These are phyloP conservation scores for Phytophthora pistaciae DNA, from an alignment of 352 stramenopile species.

Conservation along the genomic window DNA sequence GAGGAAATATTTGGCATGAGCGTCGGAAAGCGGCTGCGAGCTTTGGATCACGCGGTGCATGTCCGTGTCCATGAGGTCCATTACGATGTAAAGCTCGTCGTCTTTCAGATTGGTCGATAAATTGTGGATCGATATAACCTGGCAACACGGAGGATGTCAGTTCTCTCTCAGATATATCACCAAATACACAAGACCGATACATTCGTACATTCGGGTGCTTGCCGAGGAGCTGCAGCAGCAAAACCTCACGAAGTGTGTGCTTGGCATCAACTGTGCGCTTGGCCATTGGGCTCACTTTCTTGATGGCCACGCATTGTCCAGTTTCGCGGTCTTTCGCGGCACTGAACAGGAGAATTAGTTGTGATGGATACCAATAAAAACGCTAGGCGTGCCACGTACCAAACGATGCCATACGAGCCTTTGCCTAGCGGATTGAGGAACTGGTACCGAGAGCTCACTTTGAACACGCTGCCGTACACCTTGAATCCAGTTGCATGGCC, in stretches of 20 bases:
- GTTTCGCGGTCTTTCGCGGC: conserved; percentile 81
- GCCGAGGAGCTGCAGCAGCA: conserved; percentile 89
- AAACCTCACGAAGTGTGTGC: conserved; percentile 89
- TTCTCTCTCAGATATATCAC: not conserved
- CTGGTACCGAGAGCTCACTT: conserved; percentile 85
- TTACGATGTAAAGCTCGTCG: conserved; percentile 96
- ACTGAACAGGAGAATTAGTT: conserved; percentile 29
- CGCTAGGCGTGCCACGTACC: conserved; percentile 37
- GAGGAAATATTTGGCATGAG: conserved; percentile 92
- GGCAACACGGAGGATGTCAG: not conserved
- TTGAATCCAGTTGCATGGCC: conserved; percentile 57
- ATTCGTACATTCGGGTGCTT: conserved; percentile 82
- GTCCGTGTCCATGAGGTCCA: conserved; percentile 96
- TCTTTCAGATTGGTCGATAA: conserved; percentile 87
- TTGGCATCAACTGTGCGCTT: conserved; percentile 86
- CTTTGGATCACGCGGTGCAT: conserved; percentile 92
- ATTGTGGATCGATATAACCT: conserved; percentile 89
- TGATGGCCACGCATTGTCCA: conserved; percentile 89
- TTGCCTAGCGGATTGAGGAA: conserved; percentile 91
- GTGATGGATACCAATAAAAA: not conserved
- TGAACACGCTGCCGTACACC: conserved; percentile 86
- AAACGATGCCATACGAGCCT: conserved; percentile 93
- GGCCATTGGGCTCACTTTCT: conserved; percentile 92
- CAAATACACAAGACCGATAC: not conserved
- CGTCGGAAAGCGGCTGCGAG: conserved; percentile 74